Conservation (phyloP, 768 basidiomycete species). For the Russula foetens region DNA sequence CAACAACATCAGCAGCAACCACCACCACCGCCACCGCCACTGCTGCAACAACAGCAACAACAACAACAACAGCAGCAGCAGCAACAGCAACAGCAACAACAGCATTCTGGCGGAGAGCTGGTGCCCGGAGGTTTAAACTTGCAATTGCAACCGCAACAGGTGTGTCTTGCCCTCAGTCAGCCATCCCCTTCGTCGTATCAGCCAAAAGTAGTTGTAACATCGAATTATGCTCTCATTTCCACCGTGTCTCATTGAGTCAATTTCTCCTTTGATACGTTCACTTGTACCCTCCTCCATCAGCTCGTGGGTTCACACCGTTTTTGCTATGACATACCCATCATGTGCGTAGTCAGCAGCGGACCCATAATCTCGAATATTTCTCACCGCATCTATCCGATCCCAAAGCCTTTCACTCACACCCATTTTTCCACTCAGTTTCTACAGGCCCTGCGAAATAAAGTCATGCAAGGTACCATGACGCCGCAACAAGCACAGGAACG, state of each 20-base stretch:
- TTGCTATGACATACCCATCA: slow-evolving; percentile 14
- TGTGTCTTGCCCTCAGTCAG: not conserved
- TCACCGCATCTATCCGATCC: not conserved
- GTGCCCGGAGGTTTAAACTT: slow-evolving; percentile 1
- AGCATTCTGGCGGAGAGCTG: slow-evolving; percentile 6
- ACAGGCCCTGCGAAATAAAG: not conserved
- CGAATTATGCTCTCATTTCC: not conserved
- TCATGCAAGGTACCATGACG: slow-evolving; percentile 3
- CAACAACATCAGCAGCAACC: slow-evolving; percentile 9
- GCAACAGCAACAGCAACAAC: slow-evolving; percentile 13
- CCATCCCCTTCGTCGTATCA: not conserved
- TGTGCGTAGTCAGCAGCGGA: slow-evolving; percentile 13
- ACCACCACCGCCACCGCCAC: slow-evolving; percentile 3
- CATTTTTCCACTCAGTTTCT: not conserved
- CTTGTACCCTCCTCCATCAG: slow-evolving; percentile 8
- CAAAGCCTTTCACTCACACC: not conserved
- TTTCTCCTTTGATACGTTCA: not conserved
- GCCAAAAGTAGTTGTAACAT: not conserved
- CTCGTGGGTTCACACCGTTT: slow-evolving; percentile 9
- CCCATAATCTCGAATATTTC: not conserved
- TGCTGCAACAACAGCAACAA: slow-evolving; percentile 4
- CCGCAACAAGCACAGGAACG: slow-evolving; percentile 5
- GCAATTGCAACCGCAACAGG: slow-evolving; percentile 9
- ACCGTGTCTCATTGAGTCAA: not conserved
- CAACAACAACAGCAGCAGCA: too few relatives aligned